Base-by-base conservation (phyloP, 2,329 filamentous ascomycete genomes). In the Lasiodiplodia sp. region DNA sequence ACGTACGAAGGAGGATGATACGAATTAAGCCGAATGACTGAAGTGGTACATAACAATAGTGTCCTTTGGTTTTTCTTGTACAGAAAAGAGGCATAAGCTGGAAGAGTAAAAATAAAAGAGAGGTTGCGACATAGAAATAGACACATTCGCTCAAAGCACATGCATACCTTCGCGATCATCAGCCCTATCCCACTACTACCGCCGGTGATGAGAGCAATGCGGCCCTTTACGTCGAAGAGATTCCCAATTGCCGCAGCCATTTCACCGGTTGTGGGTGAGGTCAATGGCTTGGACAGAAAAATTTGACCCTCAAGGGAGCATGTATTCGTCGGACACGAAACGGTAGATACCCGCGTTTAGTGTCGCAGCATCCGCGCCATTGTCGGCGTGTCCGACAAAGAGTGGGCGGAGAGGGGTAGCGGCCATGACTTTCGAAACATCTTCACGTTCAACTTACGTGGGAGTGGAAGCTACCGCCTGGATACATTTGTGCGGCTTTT, bases 131-230 rank as follows among this genome's bases (percentile, higher is more conserved):
- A 11, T 60, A 23, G 8, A 44, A 8, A 10, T 18, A 44, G 16
- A 18, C 14, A 18, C 14, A 44, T 34, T 57, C 12, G 4, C 34
- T 16, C 14, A 49, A 25, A 8, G 23, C 12, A 16, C 14, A 28
- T 66, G 44, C 47, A 44, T 40, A 68, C 69, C 66, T 68, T 70
- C 16, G 58, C 51, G 31, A 70, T 69, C 69, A 70, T 70, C 21
- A 69, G 28, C 23, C 69, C 67, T 23, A 70, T 57, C 21, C 69
- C 67, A 58, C 67, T 69, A 23, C 51, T 69, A 23, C 69, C 67
- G 18, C 69, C 67, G 1, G 69, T 69, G 16, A 70, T 53, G 7
- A 70, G 51, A n/a, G 69, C 66, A 11, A 70, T 67, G 38, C 68
- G 64, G 28, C 66, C 69, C 49, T 69, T 70, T 44, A 69, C 66